These are phyloP conservation scores for Climacium dendroides DNA, from an alignment of 225 moss, liverwort and hornwort genomes.

Conservation along the genomic window DNA sequence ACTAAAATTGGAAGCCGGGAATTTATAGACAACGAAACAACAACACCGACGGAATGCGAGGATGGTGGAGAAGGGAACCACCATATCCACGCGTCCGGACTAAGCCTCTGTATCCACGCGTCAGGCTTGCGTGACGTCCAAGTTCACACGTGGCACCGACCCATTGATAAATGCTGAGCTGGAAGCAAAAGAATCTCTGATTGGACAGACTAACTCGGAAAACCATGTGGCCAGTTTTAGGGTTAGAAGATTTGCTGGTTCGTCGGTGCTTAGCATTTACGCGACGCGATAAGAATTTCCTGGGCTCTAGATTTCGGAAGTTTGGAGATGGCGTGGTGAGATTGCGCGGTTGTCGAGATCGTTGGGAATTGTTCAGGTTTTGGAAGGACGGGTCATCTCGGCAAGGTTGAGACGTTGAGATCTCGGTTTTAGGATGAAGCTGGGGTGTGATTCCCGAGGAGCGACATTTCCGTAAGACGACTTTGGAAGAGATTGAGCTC, in stretches of 20 bases:
- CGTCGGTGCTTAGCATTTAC: background rate
- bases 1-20: background rate
- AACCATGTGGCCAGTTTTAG: background rate
- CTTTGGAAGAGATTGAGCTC: background rate
- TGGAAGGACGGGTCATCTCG: background rate
- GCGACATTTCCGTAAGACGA: background rate
- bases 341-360: background rate
- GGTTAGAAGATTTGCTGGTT: background rate
- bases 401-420: background rate
- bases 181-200: background rate
- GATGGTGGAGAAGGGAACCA: background rate
- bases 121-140: background rate
- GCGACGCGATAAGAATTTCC: background rate
- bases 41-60: background rate
- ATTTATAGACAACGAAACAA: background rate
- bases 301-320: background rate
- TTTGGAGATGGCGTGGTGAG: background rate
- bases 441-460: background rate
- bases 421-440: background rate
- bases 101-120: background rate
- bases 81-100: background rate
- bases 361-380: background rate
- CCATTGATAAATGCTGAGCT: background rate
- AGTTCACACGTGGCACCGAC: constrained; percentile 3
- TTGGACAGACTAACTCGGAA: background rate